Evolutionary conservation across 805 yeast species (phyloP).

Genomic region (Wickerhamiella occidentalis): DNA sequence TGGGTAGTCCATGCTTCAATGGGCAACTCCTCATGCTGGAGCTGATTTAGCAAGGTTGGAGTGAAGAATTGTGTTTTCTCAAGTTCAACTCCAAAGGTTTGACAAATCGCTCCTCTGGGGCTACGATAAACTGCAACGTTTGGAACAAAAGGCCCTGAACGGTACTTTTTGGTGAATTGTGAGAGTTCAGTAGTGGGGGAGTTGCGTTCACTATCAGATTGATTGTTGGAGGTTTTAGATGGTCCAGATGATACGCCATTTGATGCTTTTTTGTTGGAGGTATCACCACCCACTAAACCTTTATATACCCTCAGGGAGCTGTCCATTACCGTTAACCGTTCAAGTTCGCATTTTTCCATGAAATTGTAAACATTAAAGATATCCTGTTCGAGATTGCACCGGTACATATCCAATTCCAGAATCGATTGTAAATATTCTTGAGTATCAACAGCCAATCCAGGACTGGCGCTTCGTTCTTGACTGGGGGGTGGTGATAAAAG

Average conservation of each 20-base stretch:
- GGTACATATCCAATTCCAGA: constrained; percentile 42
- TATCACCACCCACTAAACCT: constrained; percentile 32
- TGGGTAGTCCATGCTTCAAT: constrained; percentile 41
- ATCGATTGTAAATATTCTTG: constrained; percentile 41
- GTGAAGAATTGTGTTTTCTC: constrained; percentile 52
- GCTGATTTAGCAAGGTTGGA: constrained; percentile 45
- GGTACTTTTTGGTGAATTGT: constrained; percentile 45
- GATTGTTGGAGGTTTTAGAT: background rate
- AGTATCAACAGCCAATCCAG: constrained; percentile 32
- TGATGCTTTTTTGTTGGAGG: no score
- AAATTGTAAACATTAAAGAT: constrained; percentile 53
- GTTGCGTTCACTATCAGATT: no score
- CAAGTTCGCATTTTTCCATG: constrained; percentile 65
- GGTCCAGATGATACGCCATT: no score
- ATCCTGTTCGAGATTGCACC: constrained; percentile 59
- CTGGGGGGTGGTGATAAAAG: background rate
- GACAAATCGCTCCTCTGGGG: constrained; percentile 53
- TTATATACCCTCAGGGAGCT: constrained; percentile 54
- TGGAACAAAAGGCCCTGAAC: constrained; percentile 65
- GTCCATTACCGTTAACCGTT: constrained; percentile 53
- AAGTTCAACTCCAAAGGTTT: constrained; percentile 71
- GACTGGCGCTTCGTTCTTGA: constrained; percentile 3
- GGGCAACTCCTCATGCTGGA: constrained; percentile 19
- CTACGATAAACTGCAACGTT: constrained; percentile 58
- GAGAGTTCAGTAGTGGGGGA: constrained; percentile 49